phyloP scores from a whole-genome alignment of 2,329 filamentous ascomycete species.

The Fusarium illudens region DNA sequence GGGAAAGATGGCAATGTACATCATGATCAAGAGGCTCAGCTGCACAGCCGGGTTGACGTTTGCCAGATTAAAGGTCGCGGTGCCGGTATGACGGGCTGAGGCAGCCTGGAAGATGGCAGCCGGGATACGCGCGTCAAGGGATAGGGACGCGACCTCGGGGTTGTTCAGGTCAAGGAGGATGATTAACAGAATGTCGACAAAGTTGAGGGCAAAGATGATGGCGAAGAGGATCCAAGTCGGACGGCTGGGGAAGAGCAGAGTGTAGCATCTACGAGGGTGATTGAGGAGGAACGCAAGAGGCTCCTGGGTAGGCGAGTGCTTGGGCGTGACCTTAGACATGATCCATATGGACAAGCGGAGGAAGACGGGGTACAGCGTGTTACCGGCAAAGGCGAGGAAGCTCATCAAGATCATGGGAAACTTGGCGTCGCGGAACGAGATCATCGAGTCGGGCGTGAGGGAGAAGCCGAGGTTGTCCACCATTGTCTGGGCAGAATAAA shows the following conservation, averaged over 20 bases:
- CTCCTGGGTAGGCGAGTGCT: conserved; percentile 49
- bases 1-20: conserved; percentile 70
- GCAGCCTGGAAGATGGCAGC: conserved; percentile 67
- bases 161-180: conserved; percentile 61
- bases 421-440: conserved; percentile 55
- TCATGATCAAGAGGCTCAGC: conserved; percentile 68
- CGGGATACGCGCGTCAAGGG: conserved; percentile 53
- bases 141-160: conserved; percentile 50
- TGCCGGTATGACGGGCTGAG: conserved; percentile 57
- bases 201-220: conserved; percentile 61
- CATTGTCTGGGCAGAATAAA: conserved; percentile 61
- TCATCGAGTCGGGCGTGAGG: conserved; percentile 63
- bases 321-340: conserved; percentile 56
- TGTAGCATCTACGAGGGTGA: conserved; percentile 69
- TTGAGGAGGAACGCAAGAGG: conserved; percentile 65
- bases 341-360: conserved; percentile 66
- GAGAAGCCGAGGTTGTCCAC: conserved; percentile 62
- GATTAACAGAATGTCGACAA: conserved; percentile 64
- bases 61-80: conserved; percentile 59
- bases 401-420: conserved; percentile 57
- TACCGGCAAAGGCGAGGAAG: conserved; percentile 59
- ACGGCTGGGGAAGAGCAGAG: conserved; percentile 66
- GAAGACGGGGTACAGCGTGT: conserved; percentile 66
- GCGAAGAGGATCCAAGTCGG: conserved; percentile 66
- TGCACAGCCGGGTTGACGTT: conserved; percentile 63